Evolutionary conservation across 1,284 basidiomycete genomes (phyloP), one percentile per base, ranked within the genome.

Genomic region (Irpex sp.): DNA sequence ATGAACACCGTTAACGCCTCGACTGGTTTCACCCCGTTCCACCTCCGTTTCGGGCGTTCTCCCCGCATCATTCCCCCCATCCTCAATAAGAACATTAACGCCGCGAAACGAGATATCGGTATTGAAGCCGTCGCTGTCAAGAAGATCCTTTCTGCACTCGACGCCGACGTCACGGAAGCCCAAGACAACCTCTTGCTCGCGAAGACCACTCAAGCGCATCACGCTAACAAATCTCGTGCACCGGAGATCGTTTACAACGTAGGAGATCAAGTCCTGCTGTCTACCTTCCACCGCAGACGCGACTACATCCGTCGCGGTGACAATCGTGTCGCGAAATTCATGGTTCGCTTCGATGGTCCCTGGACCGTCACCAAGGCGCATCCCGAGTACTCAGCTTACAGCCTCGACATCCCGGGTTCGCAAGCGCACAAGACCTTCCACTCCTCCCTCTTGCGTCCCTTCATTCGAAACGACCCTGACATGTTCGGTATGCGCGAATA

Each of bases 11-110:
- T n/a, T 4, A 33, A 51, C 48, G 48, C 48, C 63, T 45, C 74
- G 5, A 76, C 71, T 10, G 64, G 61, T 2, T 54, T 67, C 4
- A 68, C 76, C 3, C 77, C 74, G 0, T 79, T 78, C 71, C 37
- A 39, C 14, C 37, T 39, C 14, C 37, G 14, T 14, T 39, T 39
- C 37, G 14, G 37, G 6, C 14, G 37, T 14, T 39, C 37, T 7
- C 37, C 37, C 37, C 37, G 37, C 14, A 39, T 39, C 37, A 39
- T 39, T 14, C 37, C 37, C 6, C 37, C 14, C 37, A 7, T 39
- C 6, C 37, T 39, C 6, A 39, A 39, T 14, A 39, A 39, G 37
- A 39, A 39, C 14, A 14, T 39, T 14, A 39, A 39, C 14, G 14
- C 37, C 37, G 7, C 14, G 14, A 7, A 14, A 6, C 14, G 14